phyloP scores from a whole-genome alignment of 352 stramenopile species.

The Globisporangium lucens region DNA sequence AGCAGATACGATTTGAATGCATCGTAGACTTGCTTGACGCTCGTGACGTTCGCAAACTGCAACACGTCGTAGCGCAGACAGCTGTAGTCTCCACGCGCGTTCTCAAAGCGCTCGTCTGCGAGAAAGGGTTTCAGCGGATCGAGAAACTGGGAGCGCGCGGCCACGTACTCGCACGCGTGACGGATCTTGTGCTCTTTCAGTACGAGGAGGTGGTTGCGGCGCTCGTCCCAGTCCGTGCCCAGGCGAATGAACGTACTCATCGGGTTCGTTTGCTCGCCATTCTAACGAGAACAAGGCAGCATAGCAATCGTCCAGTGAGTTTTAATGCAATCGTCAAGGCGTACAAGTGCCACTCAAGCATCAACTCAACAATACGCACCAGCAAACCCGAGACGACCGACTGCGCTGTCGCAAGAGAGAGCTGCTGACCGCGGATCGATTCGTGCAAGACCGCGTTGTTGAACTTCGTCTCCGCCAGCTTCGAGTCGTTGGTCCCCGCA shows the following conservation, averaged over 20 bases:
- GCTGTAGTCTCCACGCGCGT: constrained; percentile 37
- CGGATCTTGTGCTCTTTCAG: constrained; percentile 38
- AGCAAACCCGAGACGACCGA: constrained; percentile 35
- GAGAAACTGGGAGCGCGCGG: constrained; percentile 44
- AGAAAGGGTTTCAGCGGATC: constrained; percentile 30
- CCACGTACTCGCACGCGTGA: constrained; percentile 34
- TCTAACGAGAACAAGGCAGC: not conserved
- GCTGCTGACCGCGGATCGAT: constrained; percentile 30
- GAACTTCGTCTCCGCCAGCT: constrained; percentile 19
- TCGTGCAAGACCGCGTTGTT: constrained; percentile 27
- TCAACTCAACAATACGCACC: not conserved
- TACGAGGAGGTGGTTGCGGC: constrained; percentile 25
- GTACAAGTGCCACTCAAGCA: not conserved
- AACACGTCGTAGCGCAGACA: constrained; percentile 39
- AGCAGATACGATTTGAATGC: constrained; percentile 30
- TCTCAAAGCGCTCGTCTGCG: constrained; percentile 43
- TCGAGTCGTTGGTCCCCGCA: constrained; percentile 15
- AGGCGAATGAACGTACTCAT: constrained; percentile 48
- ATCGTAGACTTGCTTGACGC: constrained; percentile 36
- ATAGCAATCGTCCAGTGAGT: not conserved
- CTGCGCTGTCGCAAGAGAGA: constrained; percentile 31
- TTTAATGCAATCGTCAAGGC: not conserved
- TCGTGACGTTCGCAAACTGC: constrained; percentile 27
- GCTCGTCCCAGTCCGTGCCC: constrained; percentile 23
- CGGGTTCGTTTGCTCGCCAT: constrained; percentile 18